Evolutionary conservation across 2,329 filamentous ascomycete genomes (phyloP).

Genomic region (Onygenales sp.): DNA sequence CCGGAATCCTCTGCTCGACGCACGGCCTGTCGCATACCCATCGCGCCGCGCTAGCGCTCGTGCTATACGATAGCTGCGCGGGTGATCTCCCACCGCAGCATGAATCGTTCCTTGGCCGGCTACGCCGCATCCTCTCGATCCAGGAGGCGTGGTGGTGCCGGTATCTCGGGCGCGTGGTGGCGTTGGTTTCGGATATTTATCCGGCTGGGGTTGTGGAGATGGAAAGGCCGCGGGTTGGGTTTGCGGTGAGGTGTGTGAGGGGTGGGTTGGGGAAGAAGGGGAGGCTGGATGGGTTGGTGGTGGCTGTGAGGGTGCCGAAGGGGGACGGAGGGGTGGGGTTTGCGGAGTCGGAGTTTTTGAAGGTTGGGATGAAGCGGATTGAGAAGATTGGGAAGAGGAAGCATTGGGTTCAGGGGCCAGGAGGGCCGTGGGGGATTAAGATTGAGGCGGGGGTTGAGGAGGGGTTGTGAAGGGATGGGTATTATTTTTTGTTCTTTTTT

Average conservation of each 20-base stretch:
- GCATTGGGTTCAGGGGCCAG: conserved; percentile 38
- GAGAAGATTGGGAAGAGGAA: conserved; percentile 53
- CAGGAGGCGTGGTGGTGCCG: conserved; percentile 56
- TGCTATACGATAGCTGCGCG: conserved; percentile 66
- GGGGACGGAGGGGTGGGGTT: conserved; percentile 26
- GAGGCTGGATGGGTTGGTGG: conserved; percentile 32
- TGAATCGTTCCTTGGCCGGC: conserved; percentile 42
- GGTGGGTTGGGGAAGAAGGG: conserved; percentile 32
- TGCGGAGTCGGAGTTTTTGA: conserved; percentile 24
- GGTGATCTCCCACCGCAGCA: conserved; percentile 53
- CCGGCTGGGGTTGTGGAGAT: conserved; percentile 45
- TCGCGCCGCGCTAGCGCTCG: conserved; percentile 61
- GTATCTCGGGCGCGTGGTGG: conserved; percentile 53
- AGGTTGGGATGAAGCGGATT: conserved; percentile 30
- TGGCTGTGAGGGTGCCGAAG: conserved; percentile 35
- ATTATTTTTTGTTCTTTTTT: neutral
- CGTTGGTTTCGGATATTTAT: conserved; percentile 49
- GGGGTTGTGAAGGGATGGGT: neutral
- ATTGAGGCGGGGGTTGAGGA: conserved; percentile 22
- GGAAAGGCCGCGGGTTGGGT: conserved; percentile 20
- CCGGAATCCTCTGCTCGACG: conserved; percentile 54
- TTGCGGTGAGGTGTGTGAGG: conserved; percentile 34
- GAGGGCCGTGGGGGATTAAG: conserved; percentile 32
- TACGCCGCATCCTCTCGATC: conserved; percentile 45
- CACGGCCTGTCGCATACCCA: conserved; percentile 67